Percentiles rank a stretch among this genome's conserved stretches.
Evolutionary conservation across 768 basidiomycete genomes (phyloP).

Genomic region (Lentinus brumalis): DNA sequence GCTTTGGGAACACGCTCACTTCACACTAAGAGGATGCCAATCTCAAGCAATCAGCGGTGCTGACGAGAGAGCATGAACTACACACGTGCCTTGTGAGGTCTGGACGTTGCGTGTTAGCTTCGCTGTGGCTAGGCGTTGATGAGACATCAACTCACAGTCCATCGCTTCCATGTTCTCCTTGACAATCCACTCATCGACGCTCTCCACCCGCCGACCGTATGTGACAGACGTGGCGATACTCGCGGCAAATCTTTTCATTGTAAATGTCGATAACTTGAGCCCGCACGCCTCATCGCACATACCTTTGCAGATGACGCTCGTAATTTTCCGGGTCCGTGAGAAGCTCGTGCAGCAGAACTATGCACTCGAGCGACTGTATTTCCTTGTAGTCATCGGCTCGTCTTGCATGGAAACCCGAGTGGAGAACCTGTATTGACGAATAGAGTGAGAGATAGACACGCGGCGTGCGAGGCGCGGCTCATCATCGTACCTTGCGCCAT

Average conservation of each 20-base stretch:
- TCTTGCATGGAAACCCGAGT: constrained; percentile 44
- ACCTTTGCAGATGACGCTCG: constrained; percentile 46
- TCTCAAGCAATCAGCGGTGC: no score
- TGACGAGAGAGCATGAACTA: no score
- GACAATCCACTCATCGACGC: constrained; percentile 49
- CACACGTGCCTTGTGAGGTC: constrained; percentile 19
- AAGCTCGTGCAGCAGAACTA: constrained; percentile 44
- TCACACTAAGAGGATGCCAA: constrained; percentile 29
- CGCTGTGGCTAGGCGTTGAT: no score
- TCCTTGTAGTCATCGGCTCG: constrained; percentile 46
- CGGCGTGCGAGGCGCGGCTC: background rate
- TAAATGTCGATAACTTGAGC: background rate
- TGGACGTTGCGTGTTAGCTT: background rate
- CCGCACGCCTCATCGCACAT: background rate
- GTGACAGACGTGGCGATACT: constrained; percentile 47
- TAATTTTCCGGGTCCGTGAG: constrained; percentile 40
- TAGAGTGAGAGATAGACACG: background rate
- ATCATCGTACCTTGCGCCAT: constrained; percentile 44
- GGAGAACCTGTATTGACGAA: constrained; percentile 38
- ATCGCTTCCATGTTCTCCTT: constrained; percentile 47
- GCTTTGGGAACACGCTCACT: constrained; percentile 25
- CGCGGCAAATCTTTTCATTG: constrained; percentile 40
- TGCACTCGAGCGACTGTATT: constrained; percentile 51
- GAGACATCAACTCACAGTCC: constrained; percentile 37
- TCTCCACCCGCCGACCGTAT: constrained; percentile 46